These are phyloP conservation scores for Chaetothyriales sp. DNA, from an alignment of 2,329 filamentous ascomycete species.

Conservation along the genomic window DNA sequence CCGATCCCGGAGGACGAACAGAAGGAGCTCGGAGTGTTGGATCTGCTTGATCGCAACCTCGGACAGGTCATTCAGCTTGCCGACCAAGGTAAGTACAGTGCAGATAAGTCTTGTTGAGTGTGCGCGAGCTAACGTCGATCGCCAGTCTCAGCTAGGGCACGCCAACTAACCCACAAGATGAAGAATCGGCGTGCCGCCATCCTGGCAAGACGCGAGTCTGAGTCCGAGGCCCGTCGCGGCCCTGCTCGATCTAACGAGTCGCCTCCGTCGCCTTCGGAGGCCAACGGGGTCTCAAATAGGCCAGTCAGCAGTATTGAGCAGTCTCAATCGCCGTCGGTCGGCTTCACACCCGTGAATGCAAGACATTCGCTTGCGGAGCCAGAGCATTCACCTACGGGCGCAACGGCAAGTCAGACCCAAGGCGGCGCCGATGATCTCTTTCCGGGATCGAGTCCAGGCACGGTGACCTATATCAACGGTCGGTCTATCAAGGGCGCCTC, in stretches of 20 bases:
- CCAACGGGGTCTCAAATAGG: constrained; percentile 16
- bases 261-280: constrained; percentile 13
- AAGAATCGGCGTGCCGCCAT: constrained; percentile 63
- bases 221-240: constrained; percentile 23
- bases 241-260: constrained; percentile 8
- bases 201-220: constrained; percentile 43
- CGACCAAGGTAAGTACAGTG: constrained; percentile 45
- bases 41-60: constrained; percentile 67
- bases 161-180: constrained; percentile 67
- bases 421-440: constrained; percentile 19
- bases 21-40: constrained; percentile 67
- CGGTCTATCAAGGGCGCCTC: constrained; percentile 37
- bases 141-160: constrained; percentile 50
- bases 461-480: constrained; percentile 34
- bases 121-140: constrained; percentile 3
- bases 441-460: constrained; percentile 28
- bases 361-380: constrained; percentile 23
- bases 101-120: background rate
- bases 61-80: constrained; percentile 64
- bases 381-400: background rate
- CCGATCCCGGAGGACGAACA: constrained; percentile 75
- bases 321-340: constrained; percentile 32
- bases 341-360: constrained; percentile 46
- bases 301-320: constrained; percentile 17
- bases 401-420: background rate